Conservation (phyloP, 768 basidiomycete genomes). For the Boletus rubescentipes region DNA sequence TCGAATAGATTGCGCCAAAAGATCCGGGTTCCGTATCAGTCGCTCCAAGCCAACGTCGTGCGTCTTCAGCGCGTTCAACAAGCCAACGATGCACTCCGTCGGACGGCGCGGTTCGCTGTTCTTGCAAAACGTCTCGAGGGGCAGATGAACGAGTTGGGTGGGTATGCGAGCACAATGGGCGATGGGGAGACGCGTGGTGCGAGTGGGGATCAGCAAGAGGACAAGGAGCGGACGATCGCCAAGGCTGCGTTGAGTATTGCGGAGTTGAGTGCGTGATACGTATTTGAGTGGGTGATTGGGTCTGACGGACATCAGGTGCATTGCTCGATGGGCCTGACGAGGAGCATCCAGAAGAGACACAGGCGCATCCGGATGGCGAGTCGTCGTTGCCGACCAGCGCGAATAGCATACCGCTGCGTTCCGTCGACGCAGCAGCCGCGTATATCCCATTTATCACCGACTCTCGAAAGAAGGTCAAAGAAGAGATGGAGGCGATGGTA, state of each 20-base stretch:
- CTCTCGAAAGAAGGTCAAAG: constrained; percentile 65
- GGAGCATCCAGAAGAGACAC: not conserved
- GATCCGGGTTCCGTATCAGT: constrained; percentile 80
- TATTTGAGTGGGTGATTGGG: constrained; percentile 1
- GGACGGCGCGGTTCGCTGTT: constrained; percentile 81
- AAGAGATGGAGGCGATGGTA: constrained; percentile 92
- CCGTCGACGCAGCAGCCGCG: constrained; percentile 66
- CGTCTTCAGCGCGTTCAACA: constrained; percentile 79
- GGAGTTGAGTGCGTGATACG: constrained; percentile 70
- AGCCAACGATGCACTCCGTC: constrained; percentile 80
- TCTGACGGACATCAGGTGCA: constrained; percentile 44
- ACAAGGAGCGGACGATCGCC: constrained; percentile 83
- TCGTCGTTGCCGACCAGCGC: constrained; percentile 14
- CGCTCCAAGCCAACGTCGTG: constrained; percentile 66
- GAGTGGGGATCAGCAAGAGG: constrained; percentile 55
- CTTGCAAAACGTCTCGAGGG: constrained; percentile 78
- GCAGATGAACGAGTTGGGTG: constrained; percentile 74
- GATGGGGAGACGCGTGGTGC: not conserved
- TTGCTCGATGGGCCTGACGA: constrained; percentile 47
- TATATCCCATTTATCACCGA: constrained; percentile 73
- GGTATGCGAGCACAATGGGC: not conserved
- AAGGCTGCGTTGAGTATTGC: constrained; percentile 95
- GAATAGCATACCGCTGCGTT: constrained; percentile 58
- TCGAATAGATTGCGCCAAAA: constrained; percentile 75
- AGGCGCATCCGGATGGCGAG: constrained; percentile 6